phyloP scores from a whole-genome alignment of 345 rosid species.

The Odontarrhena argentea region DNA sequence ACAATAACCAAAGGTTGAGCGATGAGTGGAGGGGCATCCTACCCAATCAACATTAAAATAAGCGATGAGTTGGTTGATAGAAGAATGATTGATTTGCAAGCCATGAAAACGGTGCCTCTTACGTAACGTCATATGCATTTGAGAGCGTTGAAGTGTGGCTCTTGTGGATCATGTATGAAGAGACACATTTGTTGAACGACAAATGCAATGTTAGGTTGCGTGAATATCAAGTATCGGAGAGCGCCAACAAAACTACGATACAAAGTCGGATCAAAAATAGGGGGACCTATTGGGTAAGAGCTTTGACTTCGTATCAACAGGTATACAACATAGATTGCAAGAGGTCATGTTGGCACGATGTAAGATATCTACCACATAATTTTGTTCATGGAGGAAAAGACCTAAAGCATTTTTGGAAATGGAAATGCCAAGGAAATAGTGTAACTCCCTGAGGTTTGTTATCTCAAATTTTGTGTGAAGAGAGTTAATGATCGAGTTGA shows the following conservation, averaged over 20 bases:
- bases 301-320: not conserved
- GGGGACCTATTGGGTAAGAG: rapidly evolving
- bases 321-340: not conserved
- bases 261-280: not conserved
- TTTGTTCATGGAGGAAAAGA: not conserved
- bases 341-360: not conserved
- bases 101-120: not conserved
- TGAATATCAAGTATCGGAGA: not conserved
- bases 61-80: not conserved
- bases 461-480: not conserved
- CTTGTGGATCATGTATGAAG: not conserved
- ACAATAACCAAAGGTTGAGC: not conserved
- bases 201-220: not conserved
- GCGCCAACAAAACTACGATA: not conserved
- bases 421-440: not conserved
- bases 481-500: not conserved
- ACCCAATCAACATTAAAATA: not conserved
- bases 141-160: not conserved
- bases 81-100: not conserved
- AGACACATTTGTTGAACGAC: not conserved
- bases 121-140: not conserved
- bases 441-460: not conserved
- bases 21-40: not conserved
- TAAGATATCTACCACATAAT: not conserved
- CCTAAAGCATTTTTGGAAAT: rapidly evolving